These are phyloP conservation scores for Echinosophora koreensis DNA, from an alignment of 306 rosid species.

Conservation along the genomic window DNA sequence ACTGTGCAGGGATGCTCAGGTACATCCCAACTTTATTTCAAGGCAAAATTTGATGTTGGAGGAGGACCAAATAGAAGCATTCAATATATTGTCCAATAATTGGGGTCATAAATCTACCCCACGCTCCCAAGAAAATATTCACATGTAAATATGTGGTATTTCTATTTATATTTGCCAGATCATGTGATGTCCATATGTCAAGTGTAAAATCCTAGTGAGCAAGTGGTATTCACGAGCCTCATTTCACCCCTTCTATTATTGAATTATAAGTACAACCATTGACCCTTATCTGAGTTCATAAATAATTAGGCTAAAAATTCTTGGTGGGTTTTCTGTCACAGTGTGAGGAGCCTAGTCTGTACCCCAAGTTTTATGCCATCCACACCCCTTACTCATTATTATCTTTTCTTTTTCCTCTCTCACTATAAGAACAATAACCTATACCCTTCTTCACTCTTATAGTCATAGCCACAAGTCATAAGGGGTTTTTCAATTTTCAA, in stretches of 20 bases:
- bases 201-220: conserved; percentile 35
- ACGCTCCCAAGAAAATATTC: conserved; percentile 45
- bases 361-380: conserved; percentile 33
- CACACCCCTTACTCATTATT: conserved; percentile 31
- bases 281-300: conserved; percentile 49
- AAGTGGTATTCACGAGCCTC: conserved; percentile 45
- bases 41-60: conserved; percentile 15
- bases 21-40: conserved; percentile 39
- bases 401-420: conserved; percentile 36
- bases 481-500: not conserved
- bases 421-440: conserved; percentile 28
- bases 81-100: conserved; percentile 48
- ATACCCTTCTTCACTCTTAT: conserved; percentile 3
- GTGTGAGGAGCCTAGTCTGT: conserved; percentile 45
- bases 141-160: conserved; percentile 57
- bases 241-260: conserved; percentile 48
- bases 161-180: conserved; percentile 45
- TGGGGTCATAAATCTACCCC: conserved; percentile 49
- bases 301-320: conserved; percentile 41
- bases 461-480: conserved; percentile 5
- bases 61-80: conserved; percentile 46
- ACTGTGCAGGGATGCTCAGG: conserved; percentile 52
- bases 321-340: conserved; percentile 33
- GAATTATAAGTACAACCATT: conserved; percentile 29
- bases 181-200: conserved; percentile 48